Base-by-base conservation (phyloP, 305 asterid species). In the Fraxinus baroniana region DNA sequence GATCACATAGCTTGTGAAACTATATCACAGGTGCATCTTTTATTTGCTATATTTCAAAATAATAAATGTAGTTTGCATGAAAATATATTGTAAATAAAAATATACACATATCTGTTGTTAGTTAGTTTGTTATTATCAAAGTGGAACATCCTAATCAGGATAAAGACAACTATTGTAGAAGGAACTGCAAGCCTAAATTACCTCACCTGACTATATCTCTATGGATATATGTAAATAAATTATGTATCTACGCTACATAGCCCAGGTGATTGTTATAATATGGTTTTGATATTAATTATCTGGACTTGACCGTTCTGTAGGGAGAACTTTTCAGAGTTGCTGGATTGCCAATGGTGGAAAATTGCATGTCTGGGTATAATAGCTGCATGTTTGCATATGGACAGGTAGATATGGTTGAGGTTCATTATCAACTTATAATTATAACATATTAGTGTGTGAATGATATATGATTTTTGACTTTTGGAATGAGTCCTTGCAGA, bases 381-480 rank as follows among this genome's bases (percentile, higher is more conserved):
- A 94, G 98, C 89, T 94, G 97, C 93, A 93, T 94, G 91, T 93
- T 94, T 89, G 98, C 98, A 70, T 94, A 93, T 83, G 98, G 98
- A 64, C 98, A 93, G 91, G 98, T 93, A 80, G 22, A 82, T 33
- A 12, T 74, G 41, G 9, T 37, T 12, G 68, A 79, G 37, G 66
- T 62, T 82, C 60, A 57, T 41, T 62, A 28, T 75, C 83, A 80
- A 74, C 36, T 37, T 75, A 36, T 78, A 64, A 66, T 20, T 66
- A 57, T 28, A 26, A 74, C n/a, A 32, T 74, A 57, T 24, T 76
- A 57, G 70, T 64, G 28, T 73, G n/a, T 5, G 20, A 79, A 66
- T 79, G 62, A 73, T 9, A 15, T 17, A 26, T n/a, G 9, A 17
- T 10, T 18, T 66, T 70, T 28, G 52, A 17, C 17, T 18, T 73